A percentile compares a stretch with the other conserved stretches of the same genome.
Conservation (phyloP, 2,329 filamentous ascomycete genomes). For the Penicillium sp. region DNA sequence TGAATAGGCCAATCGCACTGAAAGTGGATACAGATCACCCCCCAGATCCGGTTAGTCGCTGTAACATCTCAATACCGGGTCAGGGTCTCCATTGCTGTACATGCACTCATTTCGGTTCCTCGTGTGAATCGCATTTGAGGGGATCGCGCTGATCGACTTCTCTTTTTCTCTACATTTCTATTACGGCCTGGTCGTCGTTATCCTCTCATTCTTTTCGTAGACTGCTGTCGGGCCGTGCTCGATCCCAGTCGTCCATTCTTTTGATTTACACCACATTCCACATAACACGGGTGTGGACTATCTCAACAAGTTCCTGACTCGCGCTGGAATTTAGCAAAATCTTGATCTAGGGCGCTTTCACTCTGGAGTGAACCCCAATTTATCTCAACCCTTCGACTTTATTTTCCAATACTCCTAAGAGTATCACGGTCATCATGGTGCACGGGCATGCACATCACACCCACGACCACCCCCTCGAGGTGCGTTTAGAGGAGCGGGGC, state of each 20-base stretch:
- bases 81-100: slow-evolving; percentile 7
- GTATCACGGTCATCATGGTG: slow-evolving; percentile 23
- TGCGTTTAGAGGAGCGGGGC: slow-evolving; percentile 15
- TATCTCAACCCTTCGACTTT: not conserved
- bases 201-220: slow-evolving; percentile 21
- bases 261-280: slow-evolving; percentile 25
- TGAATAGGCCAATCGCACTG: slow-evolving; percentile 9
- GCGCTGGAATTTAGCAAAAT: slow-evolving; percentile 18
- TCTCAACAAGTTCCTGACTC: slow-evolving; percentile 8
- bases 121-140: not conserved
- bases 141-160: not conserved
- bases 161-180: slow-evolving; percentile 2
- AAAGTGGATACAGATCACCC: not conserved
- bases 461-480: slow-evolving; percentile 21
- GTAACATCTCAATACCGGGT: slow-evolving; percentile 6
- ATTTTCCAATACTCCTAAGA: not conserved
- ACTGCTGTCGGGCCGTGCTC: slow-evolving; percentile 23
- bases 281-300: slow-evolving; percentile 12
- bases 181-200: slow-evolving; percentile 27
- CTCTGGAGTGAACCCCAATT: slow-evolving; percentile 5
- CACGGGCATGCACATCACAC: slow-evolving; percentile 32
- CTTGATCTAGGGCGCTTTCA: slow-evolving; percentile 4
- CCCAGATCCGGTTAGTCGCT: not conserved
- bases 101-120: not conserved
- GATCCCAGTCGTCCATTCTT: slow-evolving; percentile 27